Conservation (phyloP, 805 yeast species). For the Monosporozyma servazzii region DNA sequence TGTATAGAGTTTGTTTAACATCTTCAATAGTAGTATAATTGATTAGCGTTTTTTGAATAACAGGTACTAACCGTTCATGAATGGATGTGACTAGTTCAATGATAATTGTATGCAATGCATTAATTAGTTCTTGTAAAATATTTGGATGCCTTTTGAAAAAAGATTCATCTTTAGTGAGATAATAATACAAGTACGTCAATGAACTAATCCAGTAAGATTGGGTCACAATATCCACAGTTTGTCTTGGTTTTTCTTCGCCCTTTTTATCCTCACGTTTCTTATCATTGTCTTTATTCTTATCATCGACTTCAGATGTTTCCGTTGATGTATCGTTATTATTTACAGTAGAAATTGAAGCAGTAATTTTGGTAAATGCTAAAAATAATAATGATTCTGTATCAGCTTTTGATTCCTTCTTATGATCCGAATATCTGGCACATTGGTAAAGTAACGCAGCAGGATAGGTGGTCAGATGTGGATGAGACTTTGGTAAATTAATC, state of each 20-base stretch:
- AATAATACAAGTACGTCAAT: conserved; percentile 66
- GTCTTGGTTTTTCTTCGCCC: conserved; percentile 1
- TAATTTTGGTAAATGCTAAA: conserved; percentile 50
- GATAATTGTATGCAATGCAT: conserved; percentile 48
- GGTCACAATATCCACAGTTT: conserved; percentile 52
- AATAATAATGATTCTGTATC: conserved; percentile 52
- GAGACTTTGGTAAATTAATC: conserved; percentile 47
- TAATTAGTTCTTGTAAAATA: conserved; percentile 49
- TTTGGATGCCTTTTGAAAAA: conserved; percentile 48
- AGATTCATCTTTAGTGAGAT: conserved; percentile 56
- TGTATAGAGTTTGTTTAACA: conserved; percentile 63
- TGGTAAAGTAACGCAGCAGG: conserved; percentile 68
- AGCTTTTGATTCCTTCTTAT: conserved; percentile 41
- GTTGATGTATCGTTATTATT: conserved; percentile 2
- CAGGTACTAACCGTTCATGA: conserved; percentile 45
- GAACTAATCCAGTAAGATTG: conserved; percentile 87
- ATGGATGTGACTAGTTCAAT: conserved; percentile 61
- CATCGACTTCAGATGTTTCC: neutral
- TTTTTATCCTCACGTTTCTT: neutral
- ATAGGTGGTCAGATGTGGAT: conserved; percentile 37
- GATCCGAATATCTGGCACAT: conserved; percentile 58
- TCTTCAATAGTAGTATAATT: conserved; percentile 80
- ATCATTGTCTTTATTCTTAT: neutral
- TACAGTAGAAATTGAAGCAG: conserved; percentile 41
- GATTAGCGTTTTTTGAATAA: conserved; percentile 59